Evolutionary conservation across 2,329 filamentous ascomycete species (phyloP).

Genomic region (Rosellinia necatrix): DNA sequence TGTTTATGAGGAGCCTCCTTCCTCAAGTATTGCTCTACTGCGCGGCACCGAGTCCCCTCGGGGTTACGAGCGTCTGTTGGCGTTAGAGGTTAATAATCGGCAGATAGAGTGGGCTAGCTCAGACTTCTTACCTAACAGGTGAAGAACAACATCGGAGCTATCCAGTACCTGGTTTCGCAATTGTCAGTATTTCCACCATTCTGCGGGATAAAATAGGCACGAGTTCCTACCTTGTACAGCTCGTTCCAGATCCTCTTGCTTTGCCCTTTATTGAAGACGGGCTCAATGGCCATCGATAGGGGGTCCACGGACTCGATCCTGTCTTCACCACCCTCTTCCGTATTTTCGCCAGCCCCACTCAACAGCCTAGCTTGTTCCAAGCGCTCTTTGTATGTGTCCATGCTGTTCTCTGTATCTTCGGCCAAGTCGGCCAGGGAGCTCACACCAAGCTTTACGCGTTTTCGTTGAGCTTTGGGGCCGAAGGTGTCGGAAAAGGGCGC

Average conservation of each 20-base stretch:
- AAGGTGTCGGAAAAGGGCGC: conserved; percentile 88
- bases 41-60: conserved; percentile 84
- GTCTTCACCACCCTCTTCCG: conserved; percentile 46
- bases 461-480: conserved; percentile 89
- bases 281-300: conserved; percentile 71
- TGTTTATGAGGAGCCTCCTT: conserved; percentile 91
- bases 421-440: conserved; percentile 82
- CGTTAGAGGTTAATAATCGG: conserved; percentile 44
- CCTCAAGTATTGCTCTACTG: conserved; percentile 89
- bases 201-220: too few species aligned
- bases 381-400: conserved; percentile 80
- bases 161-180: conserved; percentile 37
- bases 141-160: conserved; percentile 90
- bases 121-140: conserved; percentile 57
- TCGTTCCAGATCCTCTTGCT: conserved; percentile 97
- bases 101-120: not conserved
- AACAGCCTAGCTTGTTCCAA: conserved; percentile 78
- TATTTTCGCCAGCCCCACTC: conserved; percentile 66
- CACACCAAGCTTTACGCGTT: conserved; percentile 86
- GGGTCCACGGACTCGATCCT: conserved; percentile 49
- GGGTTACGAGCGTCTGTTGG: conserved; percentile 78
- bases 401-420: conserved; percentile 76
- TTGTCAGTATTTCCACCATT: too few species aligned
- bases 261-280: conserved; percentile 93
- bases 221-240: too few species aligned